phyloP scores from a whole-genome alignment of 2,329 filamentous ascomycete species.

The Ophiostoma australiae region DNA sequence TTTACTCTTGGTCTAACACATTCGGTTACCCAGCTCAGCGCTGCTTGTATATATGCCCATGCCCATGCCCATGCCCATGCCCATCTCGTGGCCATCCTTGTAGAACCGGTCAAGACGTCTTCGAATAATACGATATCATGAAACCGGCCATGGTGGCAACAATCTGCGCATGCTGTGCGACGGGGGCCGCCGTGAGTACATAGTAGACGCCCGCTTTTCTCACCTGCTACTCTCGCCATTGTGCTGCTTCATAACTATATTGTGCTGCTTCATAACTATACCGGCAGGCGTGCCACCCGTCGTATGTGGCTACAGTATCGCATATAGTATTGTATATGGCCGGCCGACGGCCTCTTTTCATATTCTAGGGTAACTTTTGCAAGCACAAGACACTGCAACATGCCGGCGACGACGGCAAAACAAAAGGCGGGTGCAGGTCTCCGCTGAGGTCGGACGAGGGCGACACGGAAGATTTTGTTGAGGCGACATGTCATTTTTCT shows the following conservation, averaged over 20 bases:
- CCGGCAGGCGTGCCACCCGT: background rate
- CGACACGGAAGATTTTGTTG: background rate
- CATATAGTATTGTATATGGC: background rate
- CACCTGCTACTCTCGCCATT: background rate
- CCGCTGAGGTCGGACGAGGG: background rate
- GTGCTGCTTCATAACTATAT: background rate
- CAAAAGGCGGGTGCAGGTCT: background rate
- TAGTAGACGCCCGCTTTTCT: background rate
- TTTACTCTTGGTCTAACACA: background rate
- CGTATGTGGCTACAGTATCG: background rate
- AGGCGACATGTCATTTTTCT: constrained; percentile 14
- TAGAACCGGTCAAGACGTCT: background rate
- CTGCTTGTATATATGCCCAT: no score
- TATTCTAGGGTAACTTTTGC: no score
- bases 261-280: background rate
- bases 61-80: no score
- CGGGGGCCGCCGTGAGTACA: background rate
- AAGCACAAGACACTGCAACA: background rate
- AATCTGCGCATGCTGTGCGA: constrained; percentile 5
- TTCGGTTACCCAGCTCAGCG: background rate
- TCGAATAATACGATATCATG: constrained; percentile 6
- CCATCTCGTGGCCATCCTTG: background rate
- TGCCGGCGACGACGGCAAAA: no score
- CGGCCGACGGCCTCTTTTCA: no score
- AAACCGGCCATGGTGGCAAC: constrained; percentile 5